phyloP scores from a whole-genome alignment of 2,329 filamentous ascomycete species.

The Xylariales sp. region DNA sequence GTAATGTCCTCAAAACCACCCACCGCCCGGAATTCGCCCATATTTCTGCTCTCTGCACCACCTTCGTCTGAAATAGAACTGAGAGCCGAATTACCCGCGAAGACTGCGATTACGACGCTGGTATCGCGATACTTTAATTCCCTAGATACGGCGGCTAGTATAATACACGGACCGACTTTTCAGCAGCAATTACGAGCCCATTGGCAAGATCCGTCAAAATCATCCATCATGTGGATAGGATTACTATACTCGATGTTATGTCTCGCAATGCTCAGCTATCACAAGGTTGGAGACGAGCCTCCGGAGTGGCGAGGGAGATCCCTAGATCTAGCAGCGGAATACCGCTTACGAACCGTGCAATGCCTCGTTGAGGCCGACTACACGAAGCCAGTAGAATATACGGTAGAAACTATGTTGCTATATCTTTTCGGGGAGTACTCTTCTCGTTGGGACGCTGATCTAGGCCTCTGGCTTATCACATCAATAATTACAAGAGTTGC shows the following conservation, averaged over 20 bases:
- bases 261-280: constrained; percentile 81
- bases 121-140: constrained; percentile 93
- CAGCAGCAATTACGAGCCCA: constrained; percentile 74
- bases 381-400: constrained; percentile 78
- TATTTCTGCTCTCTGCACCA: constrained; percentile 81
- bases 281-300: constrained; percentile 83
- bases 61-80: constrained; percentile 81
- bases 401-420: constrained; percentile 81
- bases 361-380: constrained; percentile 82
- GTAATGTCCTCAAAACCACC: constrained; percentile 76
- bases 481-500: constrained; percentile 67
- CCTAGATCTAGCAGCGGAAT: constrained; percentile 70
- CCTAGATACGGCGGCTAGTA: constrained; percentile 74
- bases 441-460: constrained; percentile 77
- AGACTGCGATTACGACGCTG: constrained; percentile 84
- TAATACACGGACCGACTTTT: constrained; percentile 87
- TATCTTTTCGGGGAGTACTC: constrained; percentile 82
- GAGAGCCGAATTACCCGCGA: constrained; percentile 81
- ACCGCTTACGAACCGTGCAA: constrained; percentile 79
- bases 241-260: constrained; percentile 81
- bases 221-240: constrained; percentile 81
- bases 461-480: constrained; percentile 71
- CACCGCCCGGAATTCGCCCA: constrained; percentile 72
- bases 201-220: constrained; percentile 79
- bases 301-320: constrained; percentile 78